phyloP scores from a whole-genome alignment of 2,329 filamentous ascomycete species.

The Zymoseptoria ardabiliae region DNA sequence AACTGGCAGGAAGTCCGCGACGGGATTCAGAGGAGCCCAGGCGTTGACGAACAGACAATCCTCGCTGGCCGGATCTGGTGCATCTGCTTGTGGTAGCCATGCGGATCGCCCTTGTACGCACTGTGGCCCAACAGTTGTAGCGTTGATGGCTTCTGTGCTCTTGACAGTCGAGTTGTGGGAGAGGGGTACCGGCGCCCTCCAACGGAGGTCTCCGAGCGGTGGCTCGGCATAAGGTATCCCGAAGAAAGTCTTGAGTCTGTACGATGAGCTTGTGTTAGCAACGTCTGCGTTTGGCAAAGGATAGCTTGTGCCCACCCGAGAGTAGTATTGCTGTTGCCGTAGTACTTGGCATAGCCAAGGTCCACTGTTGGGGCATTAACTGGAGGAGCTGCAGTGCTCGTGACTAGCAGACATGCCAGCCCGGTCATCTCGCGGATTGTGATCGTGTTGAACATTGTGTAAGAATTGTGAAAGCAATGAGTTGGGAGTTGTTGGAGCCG shows the following conservation, averaged over 20 bases:
- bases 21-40: conserved; percentile 4
- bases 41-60: conserved; percentile 8
- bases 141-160: conserved; percentile 13
- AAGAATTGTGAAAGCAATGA: background rate
- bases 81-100: conserved; percentile 1
- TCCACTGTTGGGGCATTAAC: conserved; percentile 11
- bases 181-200: conserved; percentile 15
- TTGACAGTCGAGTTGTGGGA: background rate
- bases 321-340: conserved; percentile 7
- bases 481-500: background rate
- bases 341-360: conserved; percentile 20
- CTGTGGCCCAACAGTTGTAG: conserved; percentile 3
- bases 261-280: background rate
- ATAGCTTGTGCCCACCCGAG: background rate
- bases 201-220: conserved; percentile 19
- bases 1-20: conserved; percentile 47
- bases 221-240: conserved; percentile 22
- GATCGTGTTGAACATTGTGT: background rate
- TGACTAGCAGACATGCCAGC: background rate
- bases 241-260: background rate
- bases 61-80: conserved; percentile 1
- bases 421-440: background rate
- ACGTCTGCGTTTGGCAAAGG: background rate
- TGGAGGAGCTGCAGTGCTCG: background rate
- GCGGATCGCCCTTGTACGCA: background rate